Conservation (phyloP, 2,329 filamentous ascomycete genomes). For the Nothophaeocryptopus gaeumannii region DNA sequence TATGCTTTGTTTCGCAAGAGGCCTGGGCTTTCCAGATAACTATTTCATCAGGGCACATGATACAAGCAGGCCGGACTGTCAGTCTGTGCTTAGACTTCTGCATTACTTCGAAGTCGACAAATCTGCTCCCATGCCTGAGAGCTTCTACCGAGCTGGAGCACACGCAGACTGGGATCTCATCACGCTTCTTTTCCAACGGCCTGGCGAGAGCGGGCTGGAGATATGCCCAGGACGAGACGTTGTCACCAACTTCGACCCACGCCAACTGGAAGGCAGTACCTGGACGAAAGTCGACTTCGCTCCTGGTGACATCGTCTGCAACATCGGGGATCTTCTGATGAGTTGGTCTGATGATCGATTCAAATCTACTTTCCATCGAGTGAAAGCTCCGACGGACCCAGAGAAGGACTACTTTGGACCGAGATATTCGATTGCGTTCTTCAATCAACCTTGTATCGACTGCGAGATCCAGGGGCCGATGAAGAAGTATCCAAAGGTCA, state of each 20-base stretch:
- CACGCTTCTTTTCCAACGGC: slow-evolving; percentile 61
- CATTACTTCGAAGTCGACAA: slow-evolving; percentile 50
- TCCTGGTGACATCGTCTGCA: slow-evolving; percentile 59
- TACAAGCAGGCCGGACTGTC: slow-evolving; percentile 47
- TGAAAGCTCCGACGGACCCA: slow-evolving; percentile 58
- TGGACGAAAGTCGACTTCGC: slow-evolving; percentile 63
- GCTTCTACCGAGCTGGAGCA: slow-evolving; percentile 59
- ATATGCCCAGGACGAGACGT: slow-evolving; percentile 64
- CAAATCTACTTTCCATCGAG: slow-evolving; percentile 64
- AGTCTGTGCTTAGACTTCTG: slow-evolving; percentile 56
- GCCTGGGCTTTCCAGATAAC: slow-evolving; percentile 55
- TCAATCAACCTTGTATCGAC: slow-evolving; percentile 62
- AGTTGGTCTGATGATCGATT: slow-evolving; percentile 65
- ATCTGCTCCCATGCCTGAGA: slow-evolving; percentile 37
- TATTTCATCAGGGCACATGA: slow-evolving; percentile 58
- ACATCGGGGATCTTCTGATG: slow-evolving; percentile 66
- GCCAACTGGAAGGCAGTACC: slow-evolving; percentile 47
- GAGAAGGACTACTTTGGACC: slow-evolving; percentile 54
- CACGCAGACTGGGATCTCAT: slow-evolving; percentile 64
- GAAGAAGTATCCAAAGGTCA: slow-evolving; percentile 62
- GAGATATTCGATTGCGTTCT: slow-evolving; percentile 64
- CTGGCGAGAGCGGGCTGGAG: slow-evolving; percentile 60
- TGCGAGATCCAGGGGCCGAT: slow-evolving; percentile 58
- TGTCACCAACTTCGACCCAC: slow-evolving; percentile 54
- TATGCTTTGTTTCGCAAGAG: slow-evolving; percentile 59